Conservation (phyloP, 352 stramenopile genomes). For the Phytopythium vexans region DNA sequence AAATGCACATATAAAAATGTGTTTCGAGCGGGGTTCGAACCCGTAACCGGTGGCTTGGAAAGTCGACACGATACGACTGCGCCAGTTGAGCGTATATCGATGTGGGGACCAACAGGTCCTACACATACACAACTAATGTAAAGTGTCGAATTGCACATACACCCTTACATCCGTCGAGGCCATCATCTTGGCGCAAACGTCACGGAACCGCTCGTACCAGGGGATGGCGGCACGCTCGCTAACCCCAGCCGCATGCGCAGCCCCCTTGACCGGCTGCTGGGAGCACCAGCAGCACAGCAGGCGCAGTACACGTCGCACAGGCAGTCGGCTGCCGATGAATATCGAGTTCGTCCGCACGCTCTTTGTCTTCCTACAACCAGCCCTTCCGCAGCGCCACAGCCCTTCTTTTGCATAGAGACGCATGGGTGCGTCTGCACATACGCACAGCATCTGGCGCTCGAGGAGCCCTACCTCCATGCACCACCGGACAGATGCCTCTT, state of each 20-base stretch:
- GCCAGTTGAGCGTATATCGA: too few species aligned
- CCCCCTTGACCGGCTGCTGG: not conserved
- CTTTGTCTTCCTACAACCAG: constrained; percentile 2
- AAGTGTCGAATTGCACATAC: too few species aligned
- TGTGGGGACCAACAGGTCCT: too few species aligned
- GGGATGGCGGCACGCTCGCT: not conserved
- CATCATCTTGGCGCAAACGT: not conserved
- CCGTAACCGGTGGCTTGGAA: too few species aligned
- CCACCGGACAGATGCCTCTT: not conserved
- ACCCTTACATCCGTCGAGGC: too few species aligned
- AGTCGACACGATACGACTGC: too few species aligned
- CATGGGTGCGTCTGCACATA: not conserved
- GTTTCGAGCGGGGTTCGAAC: too few species aligned
- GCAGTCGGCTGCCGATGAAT: not conserved
- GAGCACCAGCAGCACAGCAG: not conserved
- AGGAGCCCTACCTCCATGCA: constrained; percentile 1
- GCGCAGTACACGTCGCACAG: not conserved
- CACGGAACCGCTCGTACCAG: not conserved
- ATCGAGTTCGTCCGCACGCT: not conserved
- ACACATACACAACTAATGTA: too few species aligned
- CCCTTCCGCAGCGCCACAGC: not conserved
- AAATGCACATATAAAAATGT: too few species aligned
- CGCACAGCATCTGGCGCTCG: constrained; percentile 1
- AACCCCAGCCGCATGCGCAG: constrained; percentile 1
- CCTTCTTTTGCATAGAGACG: not conserved